phyloP scores from a whole-genome alignment of 805 yeast genomes.

The Jamesozyma jinghongensis region DNA sequence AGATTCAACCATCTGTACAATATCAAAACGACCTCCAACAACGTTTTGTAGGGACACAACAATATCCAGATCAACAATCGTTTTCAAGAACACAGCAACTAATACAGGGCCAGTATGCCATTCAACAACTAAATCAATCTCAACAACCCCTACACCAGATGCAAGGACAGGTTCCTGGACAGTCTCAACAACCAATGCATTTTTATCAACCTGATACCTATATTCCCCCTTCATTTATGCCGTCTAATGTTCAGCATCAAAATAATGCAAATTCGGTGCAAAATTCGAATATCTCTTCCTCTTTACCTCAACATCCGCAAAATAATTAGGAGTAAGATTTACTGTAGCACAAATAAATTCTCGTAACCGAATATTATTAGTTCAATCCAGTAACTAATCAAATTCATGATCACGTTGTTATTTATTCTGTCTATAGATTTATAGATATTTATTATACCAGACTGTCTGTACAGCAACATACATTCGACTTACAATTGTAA shows the following conservation, averaged over 20 bases:
- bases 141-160: neutral
- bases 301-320: neutral
- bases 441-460: no score
- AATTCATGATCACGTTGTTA: no score
- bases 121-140: slow-evolving; percentile 46
- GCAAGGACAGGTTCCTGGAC: neutral
- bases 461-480: no score
- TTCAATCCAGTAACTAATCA: neutral
- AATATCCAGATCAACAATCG: neutral
- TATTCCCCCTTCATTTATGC: slow-evolving; percentile 1
- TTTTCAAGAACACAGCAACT: neutral
- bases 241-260: neutral
- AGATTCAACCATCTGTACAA: no score
- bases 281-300: neutral
- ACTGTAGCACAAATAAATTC: neutral
- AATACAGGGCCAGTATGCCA: neutral
- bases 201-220: slow-evolving; percentile 3
- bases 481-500: no score
- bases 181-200: slow-evolving; percentile 2
- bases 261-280: neutral
- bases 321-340: neutral
- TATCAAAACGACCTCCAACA: no score
- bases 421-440: no score
- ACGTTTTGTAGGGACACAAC: neutral
- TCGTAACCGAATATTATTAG: neutral